Conservation (phyloP, 176 grass and related monocot genomes). For the Cenchrus fungigraminus region DNA sequence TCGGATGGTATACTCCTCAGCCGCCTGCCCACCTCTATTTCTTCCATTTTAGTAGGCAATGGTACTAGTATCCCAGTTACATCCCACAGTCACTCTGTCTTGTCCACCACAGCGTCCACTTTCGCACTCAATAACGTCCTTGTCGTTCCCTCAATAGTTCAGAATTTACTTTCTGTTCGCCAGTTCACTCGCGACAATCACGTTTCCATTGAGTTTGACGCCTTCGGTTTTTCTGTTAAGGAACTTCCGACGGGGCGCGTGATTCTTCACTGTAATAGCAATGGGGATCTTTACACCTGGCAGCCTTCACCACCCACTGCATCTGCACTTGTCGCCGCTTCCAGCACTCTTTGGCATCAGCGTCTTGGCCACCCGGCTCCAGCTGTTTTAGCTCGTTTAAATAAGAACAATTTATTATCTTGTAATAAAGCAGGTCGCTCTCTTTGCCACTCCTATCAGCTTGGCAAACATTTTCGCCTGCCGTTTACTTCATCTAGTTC, state of each 20-base stretch:
- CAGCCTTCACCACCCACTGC: neutral
- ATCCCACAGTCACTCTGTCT: neutral
- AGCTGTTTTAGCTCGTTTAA: neutral
- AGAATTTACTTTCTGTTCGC: too few relatives aligned
- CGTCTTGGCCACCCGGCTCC: neutral
- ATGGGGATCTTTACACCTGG: neutral
- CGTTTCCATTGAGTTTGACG: neutral
- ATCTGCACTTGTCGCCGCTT: neutral
- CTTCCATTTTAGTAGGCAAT: neutral
- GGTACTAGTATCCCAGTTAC: neutral
- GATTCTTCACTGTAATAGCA: neutral
- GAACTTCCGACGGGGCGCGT: neutral
- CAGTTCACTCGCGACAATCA: neutral
- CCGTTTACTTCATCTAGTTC: too few relatives aligned
- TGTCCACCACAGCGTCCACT: neutral
- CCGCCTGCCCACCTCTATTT: neutral
- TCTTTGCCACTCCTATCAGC: neutral
- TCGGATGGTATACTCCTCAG: neutral
- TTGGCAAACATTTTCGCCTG: neutral
- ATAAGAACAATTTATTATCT: neutral
- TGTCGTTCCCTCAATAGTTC: too few relatives aligned
- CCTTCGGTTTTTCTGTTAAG: neutral
- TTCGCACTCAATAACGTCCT: too few relatives aligned
- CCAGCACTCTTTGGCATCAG: neutral
- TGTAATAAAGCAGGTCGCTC: too few relatives aligned